These are phyloP conservation scores for Hordeum marinum DNA, from an alignment of 176 grass and related monocot species.

Conservation along the genomic window DNA sequence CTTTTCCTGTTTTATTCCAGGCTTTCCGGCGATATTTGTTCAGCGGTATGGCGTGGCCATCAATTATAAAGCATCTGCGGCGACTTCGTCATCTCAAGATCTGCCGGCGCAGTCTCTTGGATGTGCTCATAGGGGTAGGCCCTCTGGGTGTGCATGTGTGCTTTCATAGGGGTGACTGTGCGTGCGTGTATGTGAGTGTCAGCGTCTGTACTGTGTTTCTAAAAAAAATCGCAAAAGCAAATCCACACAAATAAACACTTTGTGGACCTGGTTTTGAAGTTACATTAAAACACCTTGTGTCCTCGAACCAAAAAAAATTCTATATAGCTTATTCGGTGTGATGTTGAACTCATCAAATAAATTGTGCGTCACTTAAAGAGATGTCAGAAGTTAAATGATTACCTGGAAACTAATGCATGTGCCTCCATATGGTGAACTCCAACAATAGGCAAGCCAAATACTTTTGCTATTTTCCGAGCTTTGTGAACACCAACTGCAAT, in stretches of 20 bases:
- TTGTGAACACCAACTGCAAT: slow-evolving; percentile 91
- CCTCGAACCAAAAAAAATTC: background rate
- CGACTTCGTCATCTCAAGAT: no score
- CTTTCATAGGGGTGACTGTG: no score
- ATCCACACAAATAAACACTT: background rate
- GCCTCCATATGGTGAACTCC: slow-evolving; percentile 97
- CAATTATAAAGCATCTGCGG: no score
- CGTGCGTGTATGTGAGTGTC: no score
- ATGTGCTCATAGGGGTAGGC: no score
- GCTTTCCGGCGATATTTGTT: no score
- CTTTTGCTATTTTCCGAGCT: slow-evolving; percentile 70
- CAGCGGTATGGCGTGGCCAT: no score
- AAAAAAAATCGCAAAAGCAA: background rate
- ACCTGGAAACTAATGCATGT: slow-evolving; percentile 95
- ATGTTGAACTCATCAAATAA: background rate
- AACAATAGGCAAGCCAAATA: slow-evolving; percentile 74
- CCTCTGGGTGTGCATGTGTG: no score
- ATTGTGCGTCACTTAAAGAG: background rate
- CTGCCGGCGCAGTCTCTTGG: no score
- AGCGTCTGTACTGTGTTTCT: no score
- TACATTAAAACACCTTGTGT: background rate
- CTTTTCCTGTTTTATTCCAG: no score
- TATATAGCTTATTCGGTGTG: background rate
- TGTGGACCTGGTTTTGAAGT: background rate
- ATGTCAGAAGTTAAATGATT: background rate